Evolutionary conservation across 805 yeast species (phyloP).

Genomic region (Isabelozyma rhagii): DNA sequence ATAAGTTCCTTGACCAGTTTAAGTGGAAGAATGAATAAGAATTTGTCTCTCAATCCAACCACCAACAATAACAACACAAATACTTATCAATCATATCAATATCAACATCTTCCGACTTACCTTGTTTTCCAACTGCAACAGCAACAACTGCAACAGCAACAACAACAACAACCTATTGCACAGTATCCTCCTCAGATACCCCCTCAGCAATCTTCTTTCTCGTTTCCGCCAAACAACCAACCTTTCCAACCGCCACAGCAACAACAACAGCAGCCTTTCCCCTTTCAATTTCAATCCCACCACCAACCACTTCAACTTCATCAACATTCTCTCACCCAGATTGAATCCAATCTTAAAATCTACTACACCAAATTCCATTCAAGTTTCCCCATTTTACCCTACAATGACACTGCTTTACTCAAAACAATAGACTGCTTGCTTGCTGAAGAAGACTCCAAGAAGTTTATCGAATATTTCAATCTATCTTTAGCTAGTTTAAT

Average conservation of each 20-base stretch:
- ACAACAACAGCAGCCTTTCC: slow-evolving; percentile 5
- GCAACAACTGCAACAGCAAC: background rate
- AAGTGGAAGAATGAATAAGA: slow-evolving; percentile 25
- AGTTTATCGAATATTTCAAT: slow-evolving; percentile 40
- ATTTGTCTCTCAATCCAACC: slow-evolving; percentile 8
- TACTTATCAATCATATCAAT: background rate
- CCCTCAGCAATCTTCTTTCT: slow-evolving; percentile 3
- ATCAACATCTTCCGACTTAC: background rate
- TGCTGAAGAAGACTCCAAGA: slow-evolving; percentile 23
- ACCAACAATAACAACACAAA: slow-evolving; percentile 6
- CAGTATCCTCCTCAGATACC: slow-evolving; percentile 5
- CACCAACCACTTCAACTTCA: slow-evolving; percentile 3
- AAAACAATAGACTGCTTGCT: slow-evolving; percentile 15
- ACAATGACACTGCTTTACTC: slow-evolving; percentile 22
- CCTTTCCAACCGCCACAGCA: slow-evolving; percentile 5
- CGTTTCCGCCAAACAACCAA: slow-evolving; percentile 2
- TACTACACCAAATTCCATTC: slow-evolving; percentile 45
- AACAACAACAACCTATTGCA: background rate
- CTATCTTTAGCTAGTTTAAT: slow-evolving; percentile 37
- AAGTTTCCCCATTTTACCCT: slow-evolving; percentile 46
- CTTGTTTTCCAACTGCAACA: background rate
- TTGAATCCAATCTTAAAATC: slow-evolving; percentile 32
- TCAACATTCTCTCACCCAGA: slow-evolving; percentile 7
- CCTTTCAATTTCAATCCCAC: background rate
- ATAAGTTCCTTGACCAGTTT: slow-evolving; percentile 27